Evolutionary conservation across 345 rosid species (phyloP).

Genomic region (Dovyalis caffra): DNA sequence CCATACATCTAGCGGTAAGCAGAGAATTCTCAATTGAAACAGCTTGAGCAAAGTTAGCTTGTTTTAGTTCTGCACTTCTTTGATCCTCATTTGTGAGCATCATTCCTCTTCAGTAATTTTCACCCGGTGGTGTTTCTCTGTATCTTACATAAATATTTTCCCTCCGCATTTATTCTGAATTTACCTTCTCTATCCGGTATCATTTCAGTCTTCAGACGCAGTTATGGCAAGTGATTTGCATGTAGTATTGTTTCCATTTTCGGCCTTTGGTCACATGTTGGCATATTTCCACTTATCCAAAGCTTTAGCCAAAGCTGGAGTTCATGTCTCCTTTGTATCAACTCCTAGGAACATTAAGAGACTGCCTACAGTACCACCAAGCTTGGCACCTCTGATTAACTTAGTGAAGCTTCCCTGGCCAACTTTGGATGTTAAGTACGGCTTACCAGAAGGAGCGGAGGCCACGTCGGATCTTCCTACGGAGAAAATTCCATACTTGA

Average conservation of each 20-base stretch:
- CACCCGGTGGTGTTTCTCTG: too few relatives aligned
- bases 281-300: conserved; percentile 15
- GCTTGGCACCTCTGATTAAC: neutral
- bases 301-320: conserved; percentile 16
- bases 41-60: too few relatives aligned
- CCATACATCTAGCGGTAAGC: too few relatives aligned
- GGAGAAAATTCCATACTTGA: conserved; percentile 20
- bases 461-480: conserved; percentile 33
- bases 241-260: conserved; percentile 19
- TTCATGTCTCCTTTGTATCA: conserved; percentile 17
- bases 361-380: conserved; percentile 21
- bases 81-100: too few relatives aligned
- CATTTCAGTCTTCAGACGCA: neutral
- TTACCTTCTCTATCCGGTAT: too few relatives aligned
- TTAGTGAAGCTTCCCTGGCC: conserved; percentile 28
- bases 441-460: conserved; percentile 24
- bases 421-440: neutral
- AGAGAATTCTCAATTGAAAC: too few relatives aligned
- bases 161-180: too few relatives aligned
- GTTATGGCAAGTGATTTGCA: conserved; percentile 1
- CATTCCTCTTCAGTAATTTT: too few relatives aligned
- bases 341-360: conserved; percentile 20
- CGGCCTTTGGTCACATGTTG: conserved; percentile 20
- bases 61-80: too few relatives aligned
- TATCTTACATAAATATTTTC: too few relatives aligned